Evolutionary conservation across 441 rosid species (phyloP), one percentile per base, ranked within the genome.

Genomic region (Biscutella laevigata): DNA sequence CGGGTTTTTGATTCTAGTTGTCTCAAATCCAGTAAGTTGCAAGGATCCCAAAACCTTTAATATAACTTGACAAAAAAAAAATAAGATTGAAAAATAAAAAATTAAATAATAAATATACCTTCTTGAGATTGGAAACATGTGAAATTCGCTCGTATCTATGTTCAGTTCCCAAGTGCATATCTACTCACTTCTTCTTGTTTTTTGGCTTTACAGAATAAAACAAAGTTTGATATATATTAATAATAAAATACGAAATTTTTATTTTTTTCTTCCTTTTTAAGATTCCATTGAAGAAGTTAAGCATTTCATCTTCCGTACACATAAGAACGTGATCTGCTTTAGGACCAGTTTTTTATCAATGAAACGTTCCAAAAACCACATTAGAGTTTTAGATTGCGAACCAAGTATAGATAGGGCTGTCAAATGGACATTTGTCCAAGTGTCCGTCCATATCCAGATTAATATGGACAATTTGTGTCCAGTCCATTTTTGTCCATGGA

Each of bases 161-260:
- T 13, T 28, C 40, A 53, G 48, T 44, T 22, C 37, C 54, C 67
- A 8, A 62, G 61, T 45, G 67, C 55, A 53, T 14, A 30, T 53
- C 61, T 62, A 53, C 33, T 62, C 67, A 53, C 40, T 44, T 53
- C 53, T 44, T 26, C 40, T 11, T 1, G 6, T 25, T 5, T 38
- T 1, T 33, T 1, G n/a, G 36, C 6, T 46, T 46, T 22, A 22
- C 29, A 22, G 34, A 55, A 54, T n/a, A n/a, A n/a, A n/a, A n/a
- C n/a, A n/a, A n/a, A n/a, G 48, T 4, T 54, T 46, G 61, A 51
- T 61, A 14, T 26, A 12, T 10, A 43, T 24, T 43, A 22, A 9
- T 14, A 17, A 30, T 38, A 15, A 53, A 21, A 16, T 39, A 35
- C 32, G 24, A 51, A 1, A 12, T 25, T 8, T 26, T 17, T 14